These are phyloP conservation scores for Trametes sanguinea DNA, from an alignment of 768 basidiomycete genomes.

Conservation along the genomic window DNA sequence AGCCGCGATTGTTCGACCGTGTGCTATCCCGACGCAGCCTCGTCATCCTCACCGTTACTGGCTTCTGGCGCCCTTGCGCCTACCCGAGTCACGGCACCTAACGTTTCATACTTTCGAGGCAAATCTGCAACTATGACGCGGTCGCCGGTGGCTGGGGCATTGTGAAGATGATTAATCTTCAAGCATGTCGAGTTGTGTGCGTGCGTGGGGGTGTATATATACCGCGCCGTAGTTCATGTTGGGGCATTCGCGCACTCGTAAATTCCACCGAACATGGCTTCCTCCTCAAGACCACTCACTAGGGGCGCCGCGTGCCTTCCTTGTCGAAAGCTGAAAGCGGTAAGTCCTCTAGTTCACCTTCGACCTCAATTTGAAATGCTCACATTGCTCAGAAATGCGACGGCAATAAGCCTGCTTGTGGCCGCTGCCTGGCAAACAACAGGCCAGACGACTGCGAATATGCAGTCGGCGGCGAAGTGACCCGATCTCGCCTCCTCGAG, in stretches of 20 bases:
- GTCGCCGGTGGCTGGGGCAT: background rate
- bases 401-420: conserved; percentile 64
- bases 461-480: conserved; percentile 60
- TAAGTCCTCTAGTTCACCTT: background rate
- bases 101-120: background rate
- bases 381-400: conserved; percentile 59
- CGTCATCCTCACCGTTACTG: background rate
- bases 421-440: conserved; percentile 50
- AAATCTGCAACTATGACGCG: background rate
- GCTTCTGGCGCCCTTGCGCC: background rate
- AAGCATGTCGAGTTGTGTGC: background rate
- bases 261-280: background rate
- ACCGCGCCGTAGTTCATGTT: background rate
- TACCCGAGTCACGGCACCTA: background rate
- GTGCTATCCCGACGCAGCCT: background rate
- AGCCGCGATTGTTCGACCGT: background rate
- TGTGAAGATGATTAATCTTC: conserved; percentile 12
- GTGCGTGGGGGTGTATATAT: background rate
- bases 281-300: conserved; percentile 4
- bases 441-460: conserved; percentile 73
- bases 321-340: conserved; percentile 30
- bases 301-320: conserved; percentile 29
- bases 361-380: background rate
- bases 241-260: background rate
- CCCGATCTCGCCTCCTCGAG: conserved; percentile 61